These are phyloP conservation scores for Phtheirospermum japonicum DNA, from an alignment of 257 asterid species.

Conservation along the genomic window DNA sequence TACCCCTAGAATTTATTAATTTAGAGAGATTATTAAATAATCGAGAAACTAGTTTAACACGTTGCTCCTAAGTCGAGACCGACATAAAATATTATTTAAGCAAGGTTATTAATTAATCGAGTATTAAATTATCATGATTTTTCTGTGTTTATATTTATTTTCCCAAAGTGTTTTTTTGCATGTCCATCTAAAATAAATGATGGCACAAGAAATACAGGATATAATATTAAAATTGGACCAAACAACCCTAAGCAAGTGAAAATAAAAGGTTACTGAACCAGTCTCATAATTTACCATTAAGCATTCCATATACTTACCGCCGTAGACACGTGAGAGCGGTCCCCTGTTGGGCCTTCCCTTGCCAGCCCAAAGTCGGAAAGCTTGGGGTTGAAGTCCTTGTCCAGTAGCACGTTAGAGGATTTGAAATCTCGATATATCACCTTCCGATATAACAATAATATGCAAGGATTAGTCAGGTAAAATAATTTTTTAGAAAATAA, in stretches of 20 bases:
- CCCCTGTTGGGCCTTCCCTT: conserved; percentile 87
- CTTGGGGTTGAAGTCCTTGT: conserved; percentile 68
- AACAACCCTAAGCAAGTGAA: not conserved
- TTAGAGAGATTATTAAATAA: too few relatives aligned
- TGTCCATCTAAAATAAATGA: conserved; percentile 4
- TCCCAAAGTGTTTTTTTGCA: not conserved
- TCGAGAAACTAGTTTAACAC: too few relatives aligned
- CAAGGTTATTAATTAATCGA: too few relatives aligned
- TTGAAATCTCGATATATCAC: conserved; percentile 92
- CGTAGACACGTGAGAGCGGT: conserved; percentile 78
- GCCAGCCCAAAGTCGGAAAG: conserved; percentile 97
- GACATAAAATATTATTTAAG: too few relatives aligned
- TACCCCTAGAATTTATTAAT: too few relatives aligned
- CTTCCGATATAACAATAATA: conserved; percentile 32
- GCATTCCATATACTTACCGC: conserved; percentile 54
- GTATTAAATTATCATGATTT: too few relatives aligned
- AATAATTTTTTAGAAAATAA: not conserved
- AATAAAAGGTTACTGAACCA: not conserved
- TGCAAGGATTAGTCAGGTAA: not conserved
- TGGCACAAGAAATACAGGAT: too few relatives aligned
- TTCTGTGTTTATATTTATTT: too few relatives aligned
- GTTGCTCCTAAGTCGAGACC: too few relatives aligned
- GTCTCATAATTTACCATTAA: not conserved
- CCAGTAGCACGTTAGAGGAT: conserved; percentile 81
- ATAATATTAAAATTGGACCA: not conserved